Evolutionary conservation across 2,329 filamentous ascomycete genomes (phyloP), one percentile per base, ranked within the genome.

Genomic region (Talaromyces albobiverticillius): DNA sequence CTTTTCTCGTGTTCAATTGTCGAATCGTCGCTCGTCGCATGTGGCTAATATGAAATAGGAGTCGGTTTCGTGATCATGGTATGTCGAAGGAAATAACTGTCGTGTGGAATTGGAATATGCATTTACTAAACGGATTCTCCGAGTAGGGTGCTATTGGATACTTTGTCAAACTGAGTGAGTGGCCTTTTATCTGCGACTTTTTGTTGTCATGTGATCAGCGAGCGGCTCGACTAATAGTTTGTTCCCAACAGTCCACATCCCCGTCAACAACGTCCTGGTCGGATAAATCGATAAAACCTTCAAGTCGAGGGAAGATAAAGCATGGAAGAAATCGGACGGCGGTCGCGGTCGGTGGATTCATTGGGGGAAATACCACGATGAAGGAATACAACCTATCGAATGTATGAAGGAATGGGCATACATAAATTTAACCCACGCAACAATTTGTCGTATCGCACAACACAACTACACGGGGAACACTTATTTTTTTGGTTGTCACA

Each of bases 21-120:
- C 10, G 6, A 23, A n/a, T 34, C 20, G 10, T 31, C 16, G 16
- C 3, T 32, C 18, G 14, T 51, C 80, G 83, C 49, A 81, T 80
- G 60, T 79, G 16, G 36, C 36, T 40, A 40, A 40, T 40, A 22
- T 18, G 34, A 16, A 47, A 51, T 29, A 55, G 53, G 53, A 20
- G 53, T 82, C 66, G 81, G 81, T 2, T 83, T 83, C 68, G 66
- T 83, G 52, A 79, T 83, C 58, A 83, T 83, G 81, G 70, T 68
- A 46, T 40, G 48, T 48, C 36, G 10, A 14, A 7, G 41, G 14
- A 47, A 9, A 40, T 23, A 61, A 54, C 57, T 49, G 29, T 16
- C 25, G 14, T 14, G 10, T 18, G 10, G 14, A 51, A 18, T 52
- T 18, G 13, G 36, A 42, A 13, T n/a, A 13, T 40, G 34, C 29